Conservation (phyloP, 2,329 filamentous ascomycete genomes). For the Pseudogymnoascus sp. region DNA sequence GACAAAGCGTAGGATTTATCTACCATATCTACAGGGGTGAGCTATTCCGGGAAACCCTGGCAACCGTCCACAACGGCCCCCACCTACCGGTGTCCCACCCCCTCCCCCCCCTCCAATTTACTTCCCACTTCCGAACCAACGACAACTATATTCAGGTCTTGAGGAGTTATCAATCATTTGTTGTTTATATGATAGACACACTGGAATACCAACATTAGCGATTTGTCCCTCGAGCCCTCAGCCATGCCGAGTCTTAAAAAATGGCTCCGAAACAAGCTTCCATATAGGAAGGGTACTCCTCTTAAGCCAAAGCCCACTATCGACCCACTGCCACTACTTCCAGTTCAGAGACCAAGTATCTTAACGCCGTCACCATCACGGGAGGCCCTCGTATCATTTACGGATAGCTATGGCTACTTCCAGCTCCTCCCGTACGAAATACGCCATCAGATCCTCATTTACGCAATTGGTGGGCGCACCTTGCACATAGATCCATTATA, state of each 20-base stretch:
- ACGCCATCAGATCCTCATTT: background rate
- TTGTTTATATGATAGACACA: background rate
- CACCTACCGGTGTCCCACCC: background rate
- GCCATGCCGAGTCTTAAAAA: background rate
- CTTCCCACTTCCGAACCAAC: background rate
- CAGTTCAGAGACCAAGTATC: background rate
- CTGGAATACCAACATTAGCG: background rate
- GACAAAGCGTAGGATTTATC: background rate
- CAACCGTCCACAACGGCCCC: background rate
- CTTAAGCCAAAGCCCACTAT: background rate
- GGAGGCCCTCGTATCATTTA: background rate
- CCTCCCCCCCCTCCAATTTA: background rate
- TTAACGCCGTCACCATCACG: background rate
- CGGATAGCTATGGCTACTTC: background rate
- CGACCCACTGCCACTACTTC: background rate
- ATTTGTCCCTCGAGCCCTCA: background rate
- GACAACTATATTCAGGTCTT: background rate
- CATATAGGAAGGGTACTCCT: background rate
- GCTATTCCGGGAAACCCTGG: background rate
- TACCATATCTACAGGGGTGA: background rate
- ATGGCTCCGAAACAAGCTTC: background rate
- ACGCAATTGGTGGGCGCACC: background rate
- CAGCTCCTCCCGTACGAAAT: background rate
- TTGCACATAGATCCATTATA: background rate
- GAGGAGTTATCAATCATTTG: background rate